Base-by-base conservation (phyloP, 2,329 filamentous ascomycete species). In the Scytalidium sp. region DNA sequence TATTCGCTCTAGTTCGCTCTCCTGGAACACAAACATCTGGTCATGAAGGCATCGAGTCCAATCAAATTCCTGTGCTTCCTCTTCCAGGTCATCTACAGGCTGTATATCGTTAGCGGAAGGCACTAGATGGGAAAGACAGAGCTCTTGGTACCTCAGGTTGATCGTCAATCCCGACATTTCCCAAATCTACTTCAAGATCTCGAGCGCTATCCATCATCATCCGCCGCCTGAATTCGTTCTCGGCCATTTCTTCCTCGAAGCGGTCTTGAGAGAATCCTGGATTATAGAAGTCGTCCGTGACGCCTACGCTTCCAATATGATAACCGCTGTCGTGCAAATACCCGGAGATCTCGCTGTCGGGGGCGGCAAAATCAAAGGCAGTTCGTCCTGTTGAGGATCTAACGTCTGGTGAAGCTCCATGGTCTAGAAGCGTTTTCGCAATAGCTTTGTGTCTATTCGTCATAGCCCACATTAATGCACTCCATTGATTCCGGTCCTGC, bases 181-280 rank as follows among this genome's bases (percentile, higher is more conserved):
- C 94, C 49, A 99, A 71, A 63, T 99, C 94, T 40, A 99, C 94
- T 68, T 99, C 94, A 29, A 99, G 76, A 67, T 99, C 96, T 57
- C 95, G 87, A 5, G 94, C 93, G 64, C 94, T 99, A 67, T 99
- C 94, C 83, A 95, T 94, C 93, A 97, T 97, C 91, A 99, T 96
- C 25, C 94, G 83, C 56, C 93, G 82, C 65, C 93, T 90, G 81
- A 97, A 84, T 69, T 97, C 94, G 60, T 90, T 96, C 68, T 99
- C 94, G 3, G 92, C 92, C 80, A 97, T 86, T 67, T 99, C 94
- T 65, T 97, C 93, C 68, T 99, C 94, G 56, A 99, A 97, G 19
- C 86, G 84, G 65, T 96, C 92, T 66, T 97, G 90, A 0, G 88
- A 90, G 64, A 97, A 89, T 0, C 94, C 94, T 1, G 89, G 85